A percentile compares a stretch with the other conserved stretches of the same genome.
phyloP scores from a whole-genome alignment of 225 moss, liverwort and hornwort species.

The Ulota crispa region DNA sequence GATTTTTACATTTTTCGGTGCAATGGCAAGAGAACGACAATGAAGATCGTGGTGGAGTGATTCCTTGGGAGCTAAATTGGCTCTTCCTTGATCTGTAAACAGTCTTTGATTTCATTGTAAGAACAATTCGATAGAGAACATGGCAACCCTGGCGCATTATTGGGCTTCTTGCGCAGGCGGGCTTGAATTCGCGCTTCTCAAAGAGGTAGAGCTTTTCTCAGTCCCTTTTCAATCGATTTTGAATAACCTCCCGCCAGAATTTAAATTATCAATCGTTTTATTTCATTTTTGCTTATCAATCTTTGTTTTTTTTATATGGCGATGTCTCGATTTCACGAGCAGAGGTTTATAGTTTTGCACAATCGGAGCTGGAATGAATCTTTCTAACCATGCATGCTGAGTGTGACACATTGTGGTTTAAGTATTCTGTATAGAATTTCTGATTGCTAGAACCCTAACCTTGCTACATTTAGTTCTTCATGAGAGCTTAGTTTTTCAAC shows the following conservation, averaged over 20 bases:
- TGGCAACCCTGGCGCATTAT: constrained; percentile 53
- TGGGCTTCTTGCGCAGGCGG: constrained; percentile 88
- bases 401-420: neutral
- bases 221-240: neutral
- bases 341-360: neutral
- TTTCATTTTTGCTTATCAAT: neutral
- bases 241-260: neutral
- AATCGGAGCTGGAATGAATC: neutral
- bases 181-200: constrained; percentile 58
- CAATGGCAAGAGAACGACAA: neutral
- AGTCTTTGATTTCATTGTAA: neutral
- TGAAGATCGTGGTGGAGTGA: neutral
- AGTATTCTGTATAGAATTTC: neutral
- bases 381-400: neutral
- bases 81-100: neutral
- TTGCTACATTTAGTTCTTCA: constrained; percentile 17
- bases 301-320: neutral
- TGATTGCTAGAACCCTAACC: constrained; percentile 15
- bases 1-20: neutral
- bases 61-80: neutral
- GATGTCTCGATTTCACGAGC: neutral
- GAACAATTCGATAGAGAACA: neutral
- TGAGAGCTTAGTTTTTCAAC: neutral
- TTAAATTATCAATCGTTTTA: neutral
- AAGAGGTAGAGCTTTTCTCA: constrained; percentile 42